A percentile compares a stretch with the other conserved stretches of the same genome.
Conservation (phyloP, 1,284 basidiomycete species). For the Austropuccinia psidii region DNA sequence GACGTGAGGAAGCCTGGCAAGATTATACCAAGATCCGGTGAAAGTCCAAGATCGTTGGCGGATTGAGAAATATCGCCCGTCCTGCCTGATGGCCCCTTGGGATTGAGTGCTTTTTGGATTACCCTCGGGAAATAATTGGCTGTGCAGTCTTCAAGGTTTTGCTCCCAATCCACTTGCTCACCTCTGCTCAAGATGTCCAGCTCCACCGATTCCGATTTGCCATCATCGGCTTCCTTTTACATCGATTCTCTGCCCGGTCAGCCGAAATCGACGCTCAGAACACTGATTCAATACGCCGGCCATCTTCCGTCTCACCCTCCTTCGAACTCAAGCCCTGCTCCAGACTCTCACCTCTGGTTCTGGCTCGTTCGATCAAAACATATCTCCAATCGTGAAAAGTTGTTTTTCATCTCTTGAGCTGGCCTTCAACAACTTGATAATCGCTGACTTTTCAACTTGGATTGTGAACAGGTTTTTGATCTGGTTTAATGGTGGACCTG, state of each 20-base stretch:
- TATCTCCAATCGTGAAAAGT: slow-evolving; percentile 84
- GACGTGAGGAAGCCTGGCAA: too few relatives aligned
- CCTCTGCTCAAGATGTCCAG: neutral
- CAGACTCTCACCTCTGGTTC: slow-evolving; percentile 37
- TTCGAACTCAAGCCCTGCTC: slow-evolving; percentile 18
- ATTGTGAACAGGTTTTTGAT: slow-evolving; percentile 1
- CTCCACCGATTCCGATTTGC: neutral
- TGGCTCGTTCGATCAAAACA: slow-evolving; percentile 55
- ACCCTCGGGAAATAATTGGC: too few relatives aligned
- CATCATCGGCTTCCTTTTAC: slow-evolving; percentile 19
- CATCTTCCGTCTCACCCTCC: slow-evolving; percentile 43
- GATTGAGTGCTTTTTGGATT: too few relatives aligned
- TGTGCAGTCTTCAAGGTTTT: too few relatives aligned
- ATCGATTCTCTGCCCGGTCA: slow-evolving; percentile 6
- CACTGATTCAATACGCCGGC: slow-evolving; percentile 40
- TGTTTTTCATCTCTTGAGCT: slow-evolving; percentile 62
- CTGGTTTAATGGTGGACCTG: slow-evolving; percentile 58
- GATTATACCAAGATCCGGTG: too few relatives aligned
- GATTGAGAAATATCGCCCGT: too few relatives aligned
- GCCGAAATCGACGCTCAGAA: neutral
- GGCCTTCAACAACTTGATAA: neutral
- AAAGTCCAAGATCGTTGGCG: too few relatives aligned
- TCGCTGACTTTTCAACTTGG: neutral
- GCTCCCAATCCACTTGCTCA: too few relatives aligned
- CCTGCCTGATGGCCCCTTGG: too few relatives aligned